Conservation (phyloP, 805 yeast species). For the Wickerhamiella shivajii region DNA sequence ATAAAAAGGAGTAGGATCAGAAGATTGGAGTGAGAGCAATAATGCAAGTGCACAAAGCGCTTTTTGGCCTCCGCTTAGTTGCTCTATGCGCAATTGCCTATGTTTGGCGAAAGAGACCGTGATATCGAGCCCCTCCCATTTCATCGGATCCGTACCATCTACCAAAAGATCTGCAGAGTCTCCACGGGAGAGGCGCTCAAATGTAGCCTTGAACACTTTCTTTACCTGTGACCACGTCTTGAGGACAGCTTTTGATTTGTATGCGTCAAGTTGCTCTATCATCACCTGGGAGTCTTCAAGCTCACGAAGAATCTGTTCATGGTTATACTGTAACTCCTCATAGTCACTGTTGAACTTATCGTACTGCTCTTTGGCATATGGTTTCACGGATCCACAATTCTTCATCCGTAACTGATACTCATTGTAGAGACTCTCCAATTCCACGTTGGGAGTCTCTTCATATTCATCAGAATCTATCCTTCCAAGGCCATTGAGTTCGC, state of each 20-base stretch:
- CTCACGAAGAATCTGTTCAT: slow-evolving; percentile 1
- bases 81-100: slow-evolving; percentile 80
- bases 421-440: slow-evolving; percentile 1
- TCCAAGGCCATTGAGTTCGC: not conserved
- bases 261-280: slow-evolving; percentile 51
- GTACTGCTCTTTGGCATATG: slow-evolving; percentile 5
- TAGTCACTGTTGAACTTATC: slow-evolving; percentile 3
- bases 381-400: slow-evolving; percentile 1
- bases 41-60: slow-evolving; percentile 92
- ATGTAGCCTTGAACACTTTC: slow-evolving; percentile 54
- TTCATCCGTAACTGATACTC: not conserved
- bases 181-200: slow-evolving; percentile 67
- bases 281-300: slow-evolving; percentile 29
- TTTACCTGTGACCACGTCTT: slow-evolving; percentile 68
- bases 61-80: slow-evolving; percentile 92
- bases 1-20: slow-evolving; percentile 96
- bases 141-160: slow-evolving; percentile 16
- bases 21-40: slow-evolving; percentile 82
- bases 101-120: slow-evolving; percentile 75
- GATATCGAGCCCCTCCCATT: slow-evolving; percentile 10
- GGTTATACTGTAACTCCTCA: not conserved
- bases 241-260: slow-evolving; percentile 72
- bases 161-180: slow-evolving; percentile 47
- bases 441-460: slow-evolving; percentile 1
- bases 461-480: not conserved